phyloP scores from a whole-genome alignment of 306 rosid species.

The Inga laurina region DNA sequence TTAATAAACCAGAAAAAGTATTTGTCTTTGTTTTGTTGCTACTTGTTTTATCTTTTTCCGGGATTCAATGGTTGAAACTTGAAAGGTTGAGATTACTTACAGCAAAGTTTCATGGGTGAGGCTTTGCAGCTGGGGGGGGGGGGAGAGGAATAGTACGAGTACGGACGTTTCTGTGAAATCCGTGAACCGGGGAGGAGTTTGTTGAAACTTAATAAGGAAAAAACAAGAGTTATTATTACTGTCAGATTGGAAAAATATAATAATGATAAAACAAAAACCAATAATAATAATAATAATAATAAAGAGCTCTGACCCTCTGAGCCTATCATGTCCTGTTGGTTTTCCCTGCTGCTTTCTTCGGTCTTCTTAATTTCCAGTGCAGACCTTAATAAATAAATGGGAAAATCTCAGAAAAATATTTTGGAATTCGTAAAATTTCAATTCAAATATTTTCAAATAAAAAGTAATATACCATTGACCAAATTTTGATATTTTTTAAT shows the following conservation, averaged over 20 bases:
- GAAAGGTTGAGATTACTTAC: background rate
- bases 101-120: background rate
- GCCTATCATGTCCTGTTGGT: background rate
- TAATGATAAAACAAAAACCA: background rate
- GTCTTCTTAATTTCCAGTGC: background rate
- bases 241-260: background rate
- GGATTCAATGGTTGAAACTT: background rate
- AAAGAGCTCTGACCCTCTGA: too few relatives aligned
- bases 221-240: background rate
- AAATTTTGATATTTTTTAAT: too few relatives aligned
- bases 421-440: too few relatives aligned
- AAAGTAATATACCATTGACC: too few relatives aligned
- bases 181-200: background rate
- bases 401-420: too few relatives aligned
- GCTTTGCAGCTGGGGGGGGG: background rate
- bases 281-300: background rate
- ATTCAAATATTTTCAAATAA: too few relatives aligned
- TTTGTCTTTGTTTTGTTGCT: background rate
- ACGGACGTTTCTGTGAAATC: background rate
- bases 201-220: background rate
- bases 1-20: background rate
- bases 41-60: background rate
- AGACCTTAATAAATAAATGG: too few relatives aligned
- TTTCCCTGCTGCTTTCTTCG: background rate
- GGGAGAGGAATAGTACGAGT: background rate